These are phyloP conservation scores for Diaporthe sp. DNA, from an alignment of 2,329 filamentous ascomycete genomes.

Conservation along the genomic window DNA sequence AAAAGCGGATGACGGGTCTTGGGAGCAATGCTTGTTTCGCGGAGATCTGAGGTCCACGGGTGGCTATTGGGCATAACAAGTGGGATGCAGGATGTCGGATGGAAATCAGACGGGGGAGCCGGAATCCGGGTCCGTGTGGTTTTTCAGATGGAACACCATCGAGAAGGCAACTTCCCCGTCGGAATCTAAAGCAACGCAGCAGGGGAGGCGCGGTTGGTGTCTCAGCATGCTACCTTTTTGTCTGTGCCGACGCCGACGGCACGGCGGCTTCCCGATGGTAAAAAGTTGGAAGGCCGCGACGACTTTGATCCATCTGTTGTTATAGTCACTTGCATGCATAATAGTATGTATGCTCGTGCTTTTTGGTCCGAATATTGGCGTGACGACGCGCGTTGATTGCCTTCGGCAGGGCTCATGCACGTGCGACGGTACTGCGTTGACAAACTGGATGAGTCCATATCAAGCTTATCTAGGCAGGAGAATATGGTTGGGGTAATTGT, in stretches of 20 bases:
- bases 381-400: neutral
- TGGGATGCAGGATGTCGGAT: constrained; percentile 8
- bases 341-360: neutral
- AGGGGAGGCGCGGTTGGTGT: constrained; percentile 17
- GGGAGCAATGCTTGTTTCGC: constrained; percentile 21
- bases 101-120: neutral
- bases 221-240: constrained; percentile 6
- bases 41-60: neutral
- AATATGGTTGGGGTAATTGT: neutral
- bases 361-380: neutral
- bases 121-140: neutral
- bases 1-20: constrained; percentile 15
- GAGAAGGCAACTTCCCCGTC: constrained; percentile 19
- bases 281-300: neutral
- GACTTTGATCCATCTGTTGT: neutral
- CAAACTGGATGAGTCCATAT: neutral
- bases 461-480: neutral
- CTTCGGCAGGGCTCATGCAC: neutral
- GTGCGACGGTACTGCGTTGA: neutral
- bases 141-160: constrained; percentile 28
- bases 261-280: constrained; percentile 9
- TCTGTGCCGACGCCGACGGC: constrained; percentile 15
- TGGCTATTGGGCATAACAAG: constrained; percentile 4
- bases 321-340: neutral
- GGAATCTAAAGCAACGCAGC: neutral